Evolutionary conservation across 495 filamentous ascomycete genomes (phyloP).

Genomic region (Penicillium turbatum): DNA sequence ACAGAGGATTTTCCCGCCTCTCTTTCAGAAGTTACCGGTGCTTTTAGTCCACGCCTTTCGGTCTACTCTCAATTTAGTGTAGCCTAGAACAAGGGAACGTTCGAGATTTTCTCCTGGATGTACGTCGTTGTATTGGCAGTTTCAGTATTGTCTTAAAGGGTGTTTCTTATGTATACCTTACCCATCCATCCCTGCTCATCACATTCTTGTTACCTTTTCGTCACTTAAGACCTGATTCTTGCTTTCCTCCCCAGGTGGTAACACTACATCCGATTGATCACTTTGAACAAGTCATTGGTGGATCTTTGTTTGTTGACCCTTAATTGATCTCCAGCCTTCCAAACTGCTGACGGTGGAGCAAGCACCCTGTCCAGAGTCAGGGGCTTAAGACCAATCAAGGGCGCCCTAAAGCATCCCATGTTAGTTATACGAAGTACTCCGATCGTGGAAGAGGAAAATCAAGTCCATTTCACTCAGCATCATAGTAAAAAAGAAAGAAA

Average conservation of each 20-base stretch:
- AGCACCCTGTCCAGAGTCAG: background rate
- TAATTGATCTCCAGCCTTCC: background rate
- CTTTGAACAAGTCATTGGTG: background rate
- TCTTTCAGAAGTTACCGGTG: conserved; percentile 7
- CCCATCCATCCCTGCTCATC: background rate
- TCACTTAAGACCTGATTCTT: background rate
- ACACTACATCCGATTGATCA: background rate
- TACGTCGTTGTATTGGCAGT: too few relatives aligned
- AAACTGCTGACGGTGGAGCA: background rate
- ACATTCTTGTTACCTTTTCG: too few relatives aligned
- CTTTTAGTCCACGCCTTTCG: background rate
- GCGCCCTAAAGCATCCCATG: too few relatives aligned
- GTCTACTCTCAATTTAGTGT: background rate
- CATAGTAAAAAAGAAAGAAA: background rate
- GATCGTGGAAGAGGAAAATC: background rate
- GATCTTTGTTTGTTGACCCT: background rate
- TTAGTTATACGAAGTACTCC: too few relatives aligned
- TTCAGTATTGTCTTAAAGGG: too few relatives aligned
- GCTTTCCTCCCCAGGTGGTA: background rate
- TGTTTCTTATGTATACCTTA: background rate
- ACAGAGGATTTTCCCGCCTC: conserved; percentile 8
- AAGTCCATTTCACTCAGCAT: conserved; percentile 1
- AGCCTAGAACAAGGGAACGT: conserved; percentile 2
- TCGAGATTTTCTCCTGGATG: background rate
- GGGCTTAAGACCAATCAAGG: conserved; percentile 5